These are phyloP conservation scores for Fraxinus cuspidata DNA, from an alignment of 257 asterid species.

Conservation along the genomic window DNA sequence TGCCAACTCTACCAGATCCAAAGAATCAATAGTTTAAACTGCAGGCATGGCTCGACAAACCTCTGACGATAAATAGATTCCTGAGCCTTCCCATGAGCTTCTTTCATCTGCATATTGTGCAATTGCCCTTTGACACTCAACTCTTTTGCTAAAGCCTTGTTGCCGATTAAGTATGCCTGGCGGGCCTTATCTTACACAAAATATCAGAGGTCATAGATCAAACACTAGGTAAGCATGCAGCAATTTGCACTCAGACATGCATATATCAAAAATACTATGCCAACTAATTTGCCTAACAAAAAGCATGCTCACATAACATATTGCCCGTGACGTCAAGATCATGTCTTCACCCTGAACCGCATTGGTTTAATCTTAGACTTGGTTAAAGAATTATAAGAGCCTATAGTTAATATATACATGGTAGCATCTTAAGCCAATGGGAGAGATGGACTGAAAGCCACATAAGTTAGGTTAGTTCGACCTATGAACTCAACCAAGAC, in stretches of 20 bases:
- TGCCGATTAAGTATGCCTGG: constrained; percentile 83
- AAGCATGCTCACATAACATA: background rate
- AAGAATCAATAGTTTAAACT: background rate
- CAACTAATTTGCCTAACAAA: background rate
- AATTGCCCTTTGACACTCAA: constrained; percentile 87
- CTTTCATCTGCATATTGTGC: constrained; percentile 93
- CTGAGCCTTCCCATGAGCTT: constrained; percentile 91
- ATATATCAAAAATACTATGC: no score
- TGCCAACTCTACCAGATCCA: no score
- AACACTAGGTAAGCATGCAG: constrained; percentile 12
- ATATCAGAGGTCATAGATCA: constrained; percentile 26
- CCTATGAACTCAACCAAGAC: no score
- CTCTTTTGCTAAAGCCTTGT: constrained; percentile 98
- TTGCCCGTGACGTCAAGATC: background rate
- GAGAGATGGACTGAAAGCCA: no score
- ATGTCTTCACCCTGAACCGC: background rate
- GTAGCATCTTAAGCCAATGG: no score
- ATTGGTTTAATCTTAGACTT: no score
- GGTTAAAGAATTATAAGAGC: no score
- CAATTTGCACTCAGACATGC: background rate
- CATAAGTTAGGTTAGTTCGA: no score
- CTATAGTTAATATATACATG: no score
- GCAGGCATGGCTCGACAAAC: constrained; percentile 38
- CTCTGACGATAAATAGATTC: constrained; percentile 83
- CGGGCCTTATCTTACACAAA: constrained; percentile 64